Base-by-base conservation (phyloP, 2,329 filamentous ascomycete species). In the Colletotrichum cereale region DNA sequence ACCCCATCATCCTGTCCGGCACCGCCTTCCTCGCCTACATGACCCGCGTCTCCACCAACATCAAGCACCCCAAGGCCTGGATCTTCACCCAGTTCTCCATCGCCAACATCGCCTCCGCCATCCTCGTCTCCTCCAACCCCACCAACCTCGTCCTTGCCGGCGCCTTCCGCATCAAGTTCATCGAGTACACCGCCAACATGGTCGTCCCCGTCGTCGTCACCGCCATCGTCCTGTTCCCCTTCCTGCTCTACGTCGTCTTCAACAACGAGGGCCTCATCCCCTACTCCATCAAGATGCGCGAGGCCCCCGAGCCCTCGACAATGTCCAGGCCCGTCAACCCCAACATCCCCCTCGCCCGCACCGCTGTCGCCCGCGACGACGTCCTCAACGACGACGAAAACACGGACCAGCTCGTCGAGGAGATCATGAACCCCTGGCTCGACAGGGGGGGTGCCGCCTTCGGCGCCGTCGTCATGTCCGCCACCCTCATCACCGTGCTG, bases 11-110 rank as follows among this genome's bases (percentile, higher is more conserved):
- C 64, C 81, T 94, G 0, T 93, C 91, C 0, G 92, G 92, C 1
- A 94, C 92, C 0, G 88, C 92, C 0, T 94, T 94, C 67, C 85
- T 94, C 16, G 90, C 92, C 3, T 94, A 94, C 79, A 93, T 94
- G 91, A 94, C 91, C 0, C 85, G 91, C 8, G 91, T 93, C 0
- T 93, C 91, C 0, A 90, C 87, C 79, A 94, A 94, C 74, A 94
- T 94, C 48, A 62, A 63, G 14, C 88, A 92, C 67, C 91, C 92
- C 0, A 84, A 89, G 75, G 92, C 92, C 0, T 94, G 92, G 92
- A 93, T 94, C 29, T 87, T 90, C 75, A 88, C 88, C 2, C 92
- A 94, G 70, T 94, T 94, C 68, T 87, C 92, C 21, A 80, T 93
- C 1, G 91, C 91, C 62, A 94, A 94, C 73, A 92, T 94, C 58